phyloP scores from a whole-genome alignment of 1,284 basidiomycete species.

The Apiotrichum siamense region DNA sequence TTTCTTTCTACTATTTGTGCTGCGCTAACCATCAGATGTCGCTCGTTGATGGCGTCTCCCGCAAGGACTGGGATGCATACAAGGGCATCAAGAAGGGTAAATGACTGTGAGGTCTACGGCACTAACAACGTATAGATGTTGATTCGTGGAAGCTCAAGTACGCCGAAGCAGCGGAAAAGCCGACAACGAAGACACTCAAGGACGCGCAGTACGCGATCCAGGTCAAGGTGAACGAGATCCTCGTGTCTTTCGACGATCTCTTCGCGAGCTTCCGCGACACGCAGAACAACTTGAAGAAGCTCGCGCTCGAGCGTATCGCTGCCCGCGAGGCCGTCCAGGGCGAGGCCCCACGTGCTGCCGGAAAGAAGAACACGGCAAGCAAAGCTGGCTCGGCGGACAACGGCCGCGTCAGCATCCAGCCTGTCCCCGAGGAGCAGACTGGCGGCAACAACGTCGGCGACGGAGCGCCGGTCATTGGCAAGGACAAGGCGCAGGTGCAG shows the following conservation, averaged over 20 bases:
- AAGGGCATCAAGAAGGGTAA: slow-evolving; percentile 29
- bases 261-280: slow-evolving; percentile 31
- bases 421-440: slow-evolving; percentile 14
- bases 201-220: slow-evolving; percentile 18
- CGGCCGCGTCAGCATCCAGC: slow-evolving; percentile 27
- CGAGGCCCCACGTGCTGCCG: not conserved
- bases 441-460: slow-evolving; percentile 17
- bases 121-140: slow-evolving; percentile 13
- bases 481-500: slow-evolving; percentile 37
- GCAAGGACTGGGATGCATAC: slow-evolving; percentile 38
- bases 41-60: slow-evolving; percentile 13
- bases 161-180: slow-evolving; percentile 21
- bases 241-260: slow-evolving; percentile 33
- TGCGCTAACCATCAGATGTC: not conserved
- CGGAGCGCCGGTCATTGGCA: slow-evolving; percentile 31
- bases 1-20: not conserved
- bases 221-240: slow-evolving; percentile 16
- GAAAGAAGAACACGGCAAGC: not conserved
- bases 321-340: slow-evolving; percentile 25
- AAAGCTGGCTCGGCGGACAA: slow-evolving; percentile 4
- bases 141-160: slow-evolving; percentile 32
- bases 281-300: slow-evolving; percentile 23
- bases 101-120: not conserved
- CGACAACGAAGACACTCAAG: slow-evolving; percentile 21
- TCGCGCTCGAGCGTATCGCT: slow-evolving; percentile 32